Evolutionary conservation across 2,329 filamentous ascomycete species (phyloP).

Genomic region (Neofusicoccum sp.): DNA sequence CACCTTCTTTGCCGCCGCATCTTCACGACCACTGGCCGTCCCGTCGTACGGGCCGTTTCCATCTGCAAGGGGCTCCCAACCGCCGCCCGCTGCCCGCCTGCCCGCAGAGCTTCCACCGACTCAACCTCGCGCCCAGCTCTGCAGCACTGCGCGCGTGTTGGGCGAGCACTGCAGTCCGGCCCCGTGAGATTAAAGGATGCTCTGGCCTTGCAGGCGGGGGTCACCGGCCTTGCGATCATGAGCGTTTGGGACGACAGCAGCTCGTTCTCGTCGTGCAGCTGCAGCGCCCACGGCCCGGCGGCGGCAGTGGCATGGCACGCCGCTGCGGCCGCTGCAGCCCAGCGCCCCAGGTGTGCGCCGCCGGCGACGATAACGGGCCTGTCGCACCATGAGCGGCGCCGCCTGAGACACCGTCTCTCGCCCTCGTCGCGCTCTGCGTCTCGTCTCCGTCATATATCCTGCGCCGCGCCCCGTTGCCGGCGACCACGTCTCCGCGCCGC

Average conservation of each 20-base stretch:
- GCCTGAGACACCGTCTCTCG: constrained; percentile 4
- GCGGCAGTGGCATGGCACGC: background rate
- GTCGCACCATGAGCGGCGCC: constrained; percentile 17
- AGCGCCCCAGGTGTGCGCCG: constrained; percentile 4
- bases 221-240: constrained; percentile 5
- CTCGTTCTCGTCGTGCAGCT: constrained; percentile 19
- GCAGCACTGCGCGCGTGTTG: background rate
- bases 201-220: constrained; percentile 9
- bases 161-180: background rate
- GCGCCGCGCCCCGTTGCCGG: background rate
- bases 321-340: background rate
- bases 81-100: background rate
- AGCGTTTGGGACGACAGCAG: constrained; percentile 1
- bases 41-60: background rate
- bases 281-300: background rate
- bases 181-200: constrained; percentile 8
- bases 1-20: background rate
- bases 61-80: constrained; percentile 13
- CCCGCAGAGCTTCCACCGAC: background rate
- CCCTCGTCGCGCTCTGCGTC: background rate
- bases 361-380: constrained; percentile 1
- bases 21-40: background rate
- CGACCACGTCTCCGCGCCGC: background rate
- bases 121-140: background rate
- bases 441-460: constrained; percentile 10